phyloP scores from a whole-genome alignment of 2,329 filamentous ascomycete genomes.

The Ceratocystis diversiconidia region DNA sequence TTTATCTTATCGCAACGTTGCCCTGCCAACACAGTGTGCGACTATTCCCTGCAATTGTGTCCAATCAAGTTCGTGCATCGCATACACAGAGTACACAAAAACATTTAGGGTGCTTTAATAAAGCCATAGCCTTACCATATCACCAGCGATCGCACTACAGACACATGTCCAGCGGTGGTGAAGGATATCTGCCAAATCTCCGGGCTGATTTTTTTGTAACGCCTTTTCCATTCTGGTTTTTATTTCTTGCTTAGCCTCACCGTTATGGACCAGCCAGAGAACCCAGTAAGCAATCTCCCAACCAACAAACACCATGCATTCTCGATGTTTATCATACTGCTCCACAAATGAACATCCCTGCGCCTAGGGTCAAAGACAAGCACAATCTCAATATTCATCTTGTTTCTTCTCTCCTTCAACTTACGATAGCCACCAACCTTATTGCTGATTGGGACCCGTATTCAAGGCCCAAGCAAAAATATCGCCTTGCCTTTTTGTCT shows the following conservation, averaged over 20 bases:
- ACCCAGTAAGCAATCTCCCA: slow-evolving; percentile 5
- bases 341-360: slow-evolving; percentile 4
- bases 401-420: neutral
- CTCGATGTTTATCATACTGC: neutral
- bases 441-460: neutral
- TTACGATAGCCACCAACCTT: neutral
- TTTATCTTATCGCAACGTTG: neutral
- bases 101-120: neutral
- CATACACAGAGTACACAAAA: slow-evolving; percentile 2
- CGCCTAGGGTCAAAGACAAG: neutral
- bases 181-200: neutral
- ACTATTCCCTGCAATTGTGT: neutral
- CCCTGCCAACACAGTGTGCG: neutral
- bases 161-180: neutral
- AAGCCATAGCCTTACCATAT: too few species aligned
- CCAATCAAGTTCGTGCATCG: neutral
- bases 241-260: neutral
- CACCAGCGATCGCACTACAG: neutral
- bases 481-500: neutral
- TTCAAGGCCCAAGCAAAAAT: too few species aligned
- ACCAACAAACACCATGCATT: neutral
- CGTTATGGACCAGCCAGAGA: slow-evolving; percentile 11
- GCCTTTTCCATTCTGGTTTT: neutral
- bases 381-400: neutral
- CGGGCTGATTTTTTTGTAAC: neutral